Base-by-base conservation (phyloP, 192 early-diverging fungal genomes). In the Mortierella claussenii region DNA sequence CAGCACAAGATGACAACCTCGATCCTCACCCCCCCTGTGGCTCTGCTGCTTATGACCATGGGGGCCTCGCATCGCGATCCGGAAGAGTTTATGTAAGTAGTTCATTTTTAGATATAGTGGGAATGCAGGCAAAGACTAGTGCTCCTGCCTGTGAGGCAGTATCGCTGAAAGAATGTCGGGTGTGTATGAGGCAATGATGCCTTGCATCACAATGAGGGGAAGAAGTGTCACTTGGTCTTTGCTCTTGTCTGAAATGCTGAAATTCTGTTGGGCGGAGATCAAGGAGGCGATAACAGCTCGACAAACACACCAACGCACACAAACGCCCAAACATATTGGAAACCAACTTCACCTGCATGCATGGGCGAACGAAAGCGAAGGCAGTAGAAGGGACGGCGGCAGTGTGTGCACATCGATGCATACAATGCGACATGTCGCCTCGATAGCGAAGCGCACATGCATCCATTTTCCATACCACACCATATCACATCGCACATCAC, bases 81-180 rank as follows among this genome's bases (percentile, higher is more conserved):
- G 20, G 65, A 66, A 28, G 73, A 76, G 54, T 76, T 76, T 34
- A 76, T 76, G 73, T 76, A 76, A 67, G 73, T 67, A 46, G 13
- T 40, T 7, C 13, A 40, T 40, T n/a, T n/a, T n/a, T n/a, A n/a
- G n/a, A n/a, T n/a, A n/a, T n/a, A n/a, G n/a, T n/a, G n/a, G n/a
- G n/a, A n/a, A n/a, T n/a, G n/a, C n/a, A n/a, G n/a, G n/a, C n/a
- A n/a, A n/a, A n/a, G n/a, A n/a, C n/a, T n/a, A n/a, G n/a, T n/a
- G n/a, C n/a, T n/a, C n/a, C n/a, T n/a, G n/a, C n/a, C n/a, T n/a
- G n/a, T n/a, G 33, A 18, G 7, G 26, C 15, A 17, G 32, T n/a
- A 46, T 43, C 9, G 45, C n/a, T 30, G 5, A n/a, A 28, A 60
- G n/a, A n/a, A n/a, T n/a, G n/a, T n/a, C n/a, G n/a, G n/a, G n/a